A percentile compares a stretch with the other conserved stretches of the same genome.
phyloP scores from a whole-genome alignment of 2,329 filamentous ascomycete genomes.

The Mollisiaceae sp. region DNA sequence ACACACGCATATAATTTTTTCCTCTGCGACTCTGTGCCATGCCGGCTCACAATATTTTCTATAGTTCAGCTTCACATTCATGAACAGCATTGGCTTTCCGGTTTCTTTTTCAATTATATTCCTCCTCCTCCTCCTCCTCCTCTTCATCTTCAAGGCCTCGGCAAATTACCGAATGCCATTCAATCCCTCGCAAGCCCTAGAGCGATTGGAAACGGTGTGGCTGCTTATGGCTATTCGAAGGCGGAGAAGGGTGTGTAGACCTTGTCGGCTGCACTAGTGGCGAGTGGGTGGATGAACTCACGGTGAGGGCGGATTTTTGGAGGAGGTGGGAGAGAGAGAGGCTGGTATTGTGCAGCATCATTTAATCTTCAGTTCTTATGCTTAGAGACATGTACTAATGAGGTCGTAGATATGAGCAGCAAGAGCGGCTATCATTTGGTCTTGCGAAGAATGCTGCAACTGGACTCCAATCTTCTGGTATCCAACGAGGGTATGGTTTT shows the following conservation, averaged over 20 bases:
- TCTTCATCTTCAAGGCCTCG: too few species aligned
- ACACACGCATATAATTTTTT: too few species aligned
- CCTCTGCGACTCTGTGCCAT: not conserved
- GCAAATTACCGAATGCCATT: not conserved
- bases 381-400: constrained; percentile 42
- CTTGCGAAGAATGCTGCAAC: constrained; percentile 58
- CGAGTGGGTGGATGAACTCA: constrained; percentile 64
- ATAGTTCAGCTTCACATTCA: too few species aligned
- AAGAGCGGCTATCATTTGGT: constrained; percentile 66
- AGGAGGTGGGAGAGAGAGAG: too few species aligned
- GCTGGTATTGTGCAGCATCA: constrained; percentile 47
- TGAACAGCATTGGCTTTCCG: too few species aligned
- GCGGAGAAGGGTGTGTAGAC: constrained; percentile 7
- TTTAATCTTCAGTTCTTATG: constrained; percentile 42
- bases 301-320: constrained; percentile 58
- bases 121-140: too few species aligned
- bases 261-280: constrained; percentile 57
- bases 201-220: constrained; percentile 1
- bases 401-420: constrained; percentile 50
- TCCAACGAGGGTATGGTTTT: constrained; percentile 57
- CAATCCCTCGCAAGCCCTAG: constrained; percentile 13
- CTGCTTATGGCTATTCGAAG: constrained; percentile 16
- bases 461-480: constrained; percentile 51
- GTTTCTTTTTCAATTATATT: too few species aligned
- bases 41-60: too few species aligned